Evolutionary conservation across 176 grass and related monocot genomes (phyloP).

Genomic region (Carex littledalei): DNA sequence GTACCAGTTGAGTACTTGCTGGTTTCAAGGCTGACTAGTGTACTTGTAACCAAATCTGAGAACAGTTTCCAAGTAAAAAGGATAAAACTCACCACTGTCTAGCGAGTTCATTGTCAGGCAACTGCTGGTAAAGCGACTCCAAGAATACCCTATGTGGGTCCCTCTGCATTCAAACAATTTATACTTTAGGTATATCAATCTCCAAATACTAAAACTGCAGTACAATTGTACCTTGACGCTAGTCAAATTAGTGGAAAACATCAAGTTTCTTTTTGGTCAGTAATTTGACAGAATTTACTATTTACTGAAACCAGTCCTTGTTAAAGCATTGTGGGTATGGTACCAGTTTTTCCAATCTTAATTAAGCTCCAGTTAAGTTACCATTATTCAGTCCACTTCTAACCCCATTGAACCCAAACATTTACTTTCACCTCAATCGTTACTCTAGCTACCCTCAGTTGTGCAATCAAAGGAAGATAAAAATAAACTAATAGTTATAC

Average conservation of each 20-base stretch:
- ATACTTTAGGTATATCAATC: background rate
- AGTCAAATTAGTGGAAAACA: background rate
- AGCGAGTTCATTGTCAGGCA: slow-evolving; percentile 14
- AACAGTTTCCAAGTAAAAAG: background rate
- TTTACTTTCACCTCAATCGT: background rate
- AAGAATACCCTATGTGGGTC: slow-evolving; percentile 29
- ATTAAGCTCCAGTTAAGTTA: background rate
- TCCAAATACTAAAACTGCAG: background rate
- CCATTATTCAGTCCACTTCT: background rate
- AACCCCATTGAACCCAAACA: background rate
- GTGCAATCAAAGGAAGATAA: background rate
- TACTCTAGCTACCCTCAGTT: background rate
- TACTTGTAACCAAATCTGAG: background rate
- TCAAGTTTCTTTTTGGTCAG: background rate
- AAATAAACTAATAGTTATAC: background rate
- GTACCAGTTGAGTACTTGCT: background rate
- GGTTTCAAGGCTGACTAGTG: background rate
- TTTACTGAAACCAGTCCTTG: background rate
- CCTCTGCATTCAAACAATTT: slow-evolving; percentile 8
- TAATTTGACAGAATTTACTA: background rate
- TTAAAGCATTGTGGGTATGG: background rate
- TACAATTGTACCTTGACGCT: background rate
- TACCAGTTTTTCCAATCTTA: background rate
- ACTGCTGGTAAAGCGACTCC: slow-evolving; percentile 16
- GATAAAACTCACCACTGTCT: slow-evolving; percentile 10